Conservation (phyloP, 2,329 filamentous ascomycete species). For the Penicillium frequentans region DNA sequence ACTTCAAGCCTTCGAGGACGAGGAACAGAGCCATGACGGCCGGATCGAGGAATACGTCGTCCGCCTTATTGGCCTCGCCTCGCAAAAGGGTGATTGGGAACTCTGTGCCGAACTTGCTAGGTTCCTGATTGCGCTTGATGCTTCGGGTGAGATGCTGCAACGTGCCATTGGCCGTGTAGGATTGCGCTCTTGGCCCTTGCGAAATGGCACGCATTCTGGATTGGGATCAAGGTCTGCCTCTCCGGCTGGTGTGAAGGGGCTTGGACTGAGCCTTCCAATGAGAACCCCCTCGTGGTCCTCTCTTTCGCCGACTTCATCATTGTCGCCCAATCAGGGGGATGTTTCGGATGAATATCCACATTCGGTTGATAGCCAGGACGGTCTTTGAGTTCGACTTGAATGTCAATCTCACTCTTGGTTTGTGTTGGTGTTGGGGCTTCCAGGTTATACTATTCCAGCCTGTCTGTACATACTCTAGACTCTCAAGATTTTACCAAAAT, state of each 20-base stretch:
- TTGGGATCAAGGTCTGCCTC: constrained; percentile 21
- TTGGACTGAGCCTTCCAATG: constrained; percentile 35
- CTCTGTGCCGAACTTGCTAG: constrained; percentile 90
- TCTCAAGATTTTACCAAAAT: background rate
- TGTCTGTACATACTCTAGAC: background rate
- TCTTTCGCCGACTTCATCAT: constrained; percentile 29
- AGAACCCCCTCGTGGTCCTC: constrained; percentile 35
- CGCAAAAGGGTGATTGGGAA: constrained; percentile 87
- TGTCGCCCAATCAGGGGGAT: constrained; percentile 17
- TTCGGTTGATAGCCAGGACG: constrained; percentile 15
- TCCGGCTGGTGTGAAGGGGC: constrained; percentile 30
- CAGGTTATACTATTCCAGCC: background rate
- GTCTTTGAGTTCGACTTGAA: background rate
- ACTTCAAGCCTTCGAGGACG: constrained; percentile 72
- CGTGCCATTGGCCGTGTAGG: constrained; percentile 45
- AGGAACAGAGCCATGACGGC: constrained; percentile 54
- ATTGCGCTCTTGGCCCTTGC: constrained; percentile 20
- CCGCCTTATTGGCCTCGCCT: constrained; percentile 75
- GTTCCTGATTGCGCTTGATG: constrained; percentile 92
- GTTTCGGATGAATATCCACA: constrained; percentile 13
- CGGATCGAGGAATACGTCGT: constrained; percentile 60
- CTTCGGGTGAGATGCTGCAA: constrained; percentile 73
- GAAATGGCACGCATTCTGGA: constrained; percentile 17
- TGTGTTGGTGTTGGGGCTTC: background rate
- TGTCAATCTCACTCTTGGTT: background rate